Evolutionary conservation across 305 asterid genomes (phyloP).

Genomic region (Fraxinus dipetala): DNA sequence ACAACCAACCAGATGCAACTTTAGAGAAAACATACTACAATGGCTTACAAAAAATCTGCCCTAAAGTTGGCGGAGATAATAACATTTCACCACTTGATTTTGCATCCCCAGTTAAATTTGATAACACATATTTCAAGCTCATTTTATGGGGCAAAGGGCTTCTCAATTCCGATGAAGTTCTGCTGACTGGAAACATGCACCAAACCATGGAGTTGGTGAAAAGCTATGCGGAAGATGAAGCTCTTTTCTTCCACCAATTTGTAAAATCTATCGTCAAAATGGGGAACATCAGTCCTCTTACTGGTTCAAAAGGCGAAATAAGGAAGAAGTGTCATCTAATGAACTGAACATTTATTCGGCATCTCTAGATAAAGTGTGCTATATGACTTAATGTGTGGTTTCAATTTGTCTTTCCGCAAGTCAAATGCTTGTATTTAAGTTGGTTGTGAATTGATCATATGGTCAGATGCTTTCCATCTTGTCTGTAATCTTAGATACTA

Average conservation of each 20-base stretch:
- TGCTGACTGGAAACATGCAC: conserved; percentile 50
- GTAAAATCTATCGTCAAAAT: conserved; percentile 75
- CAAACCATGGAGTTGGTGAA: conserved; percentile 45
- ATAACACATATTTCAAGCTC: conserved; percentile 71
- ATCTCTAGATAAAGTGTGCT: neutral
- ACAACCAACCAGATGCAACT: conserved; percentile 60
- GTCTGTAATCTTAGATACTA: neutral
- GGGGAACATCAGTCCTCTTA: conserved; percentile 66
- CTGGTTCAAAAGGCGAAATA: conserved; percentile 60
- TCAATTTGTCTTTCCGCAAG: neutral
- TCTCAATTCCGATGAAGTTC: conserved; percentile 65
- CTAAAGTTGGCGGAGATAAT: conserved; percentile 68
- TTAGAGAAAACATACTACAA: conserved; percentile 60
- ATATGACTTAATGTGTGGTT: neutral
- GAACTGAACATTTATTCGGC: conserved; percentile 29
- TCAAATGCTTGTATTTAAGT: neutral
- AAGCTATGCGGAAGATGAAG: conserved; percentile 57
- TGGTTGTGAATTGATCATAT: neutral
- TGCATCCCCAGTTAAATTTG: conserved; percentile 69
- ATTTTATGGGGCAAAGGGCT: conserved; percentile 66
- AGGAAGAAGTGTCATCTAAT: conserved; percentile 62
- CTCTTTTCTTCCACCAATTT: conserved; percentile 61
- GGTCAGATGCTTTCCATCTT: neutral
- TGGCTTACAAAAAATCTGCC: conserved; percentile 58
- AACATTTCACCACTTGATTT: conserved; percentile 69